A percentile compares a stretch with the other conserved stretches of the same genome.
phyloP scores from a whole-genome alignment of 306 rosid species.

The Trichosanthes cucumerina region DNA sequence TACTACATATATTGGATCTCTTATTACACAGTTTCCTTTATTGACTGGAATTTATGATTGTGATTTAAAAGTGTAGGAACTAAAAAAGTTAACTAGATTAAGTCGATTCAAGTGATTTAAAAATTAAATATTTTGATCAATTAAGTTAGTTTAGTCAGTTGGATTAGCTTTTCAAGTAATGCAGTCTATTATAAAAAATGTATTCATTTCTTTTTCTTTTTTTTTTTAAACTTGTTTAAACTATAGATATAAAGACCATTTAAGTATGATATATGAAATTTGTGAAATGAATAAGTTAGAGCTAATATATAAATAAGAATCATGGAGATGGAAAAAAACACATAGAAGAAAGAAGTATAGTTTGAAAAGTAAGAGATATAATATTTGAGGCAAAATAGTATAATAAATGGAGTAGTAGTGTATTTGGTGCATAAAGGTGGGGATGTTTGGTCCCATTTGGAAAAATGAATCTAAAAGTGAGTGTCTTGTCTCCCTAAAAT shows the following conservation, averaged over 20 bases:
- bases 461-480: constrained; percentile 43
- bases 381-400: neutral
- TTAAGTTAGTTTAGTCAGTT: neutral
- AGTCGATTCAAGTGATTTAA: neutral
- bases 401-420: constrained; percentile 13
- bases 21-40: neutral
- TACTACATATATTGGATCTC: neutral
- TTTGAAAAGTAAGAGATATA: neutral
- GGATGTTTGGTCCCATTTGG: constrained; percentile 40
- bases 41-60: neutral
- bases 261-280: neutral
- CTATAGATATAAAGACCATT: neutral
- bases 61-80: neutral
- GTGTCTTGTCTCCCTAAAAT: constrained; percentile 54
- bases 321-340: neutral
- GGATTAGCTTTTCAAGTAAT: neutral
- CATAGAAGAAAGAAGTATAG: neutral
- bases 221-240: too few relatives aligned
- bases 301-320: neutral
- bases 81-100: neutral
- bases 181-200: too few relatives aligned
- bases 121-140: neutral
- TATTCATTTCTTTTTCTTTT: too few relatives aligned
- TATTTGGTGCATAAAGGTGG: constrained; percentile 34
- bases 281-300: neutral